These are phyloP conservation scores for Tephrocybe sp. DNA, from an alignment of 768 basidiomycete genomes.

Conservation along the genomic window DNA sequence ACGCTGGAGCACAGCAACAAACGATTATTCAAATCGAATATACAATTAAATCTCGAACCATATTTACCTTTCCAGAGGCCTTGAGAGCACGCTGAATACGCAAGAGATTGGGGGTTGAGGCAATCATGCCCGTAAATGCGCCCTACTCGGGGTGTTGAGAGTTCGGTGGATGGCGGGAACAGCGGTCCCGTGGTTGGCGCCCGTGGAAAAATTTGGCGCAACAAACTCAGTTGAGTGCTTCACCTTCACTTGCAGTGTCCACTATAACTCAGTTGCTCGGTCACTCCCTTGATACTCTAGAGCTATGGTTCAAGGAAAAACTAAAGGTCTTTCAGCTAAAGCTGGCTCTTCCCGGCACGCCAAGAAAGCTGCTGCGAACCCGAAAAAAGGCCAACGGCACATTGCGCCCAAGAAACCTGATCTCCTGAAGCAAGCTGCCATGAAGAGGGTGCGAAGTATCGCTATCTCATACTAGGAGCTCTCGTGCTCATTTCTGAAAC, in stretches of 20 bases:
- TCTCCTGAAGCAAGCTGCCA: constrained; percentile 70
- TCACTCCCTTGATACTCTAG: constrained; percentile 1
- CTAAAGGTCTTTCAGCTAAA: constrained; percentile 73
- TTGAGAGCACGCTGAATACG: constrained; percentile 53
- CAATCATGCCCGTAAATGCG: constrained; percentile 38
- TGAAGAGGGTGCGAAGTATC: constrained; percentile 63
- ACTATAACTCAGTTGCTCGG: neutral
- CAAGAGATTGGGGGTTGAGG: constrained; percentile 44
- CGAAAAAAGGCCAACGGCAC: constrained; percentile 78
- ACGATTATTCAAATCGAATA: too few species aligned
- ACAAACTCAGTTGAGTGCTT: neutral
- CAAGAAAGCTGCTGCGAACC: constrained; percentile 63
- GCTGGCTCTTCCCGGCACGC: constrained; percentile 52
- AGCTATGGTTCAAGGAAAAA: constrained; percentile 77
- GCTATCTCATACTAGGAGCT: neutral
- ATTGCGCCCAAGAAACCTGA: constrained; percentile 81
- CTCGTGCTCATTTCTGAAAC: neutral
- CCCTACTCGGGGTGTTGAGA: constrained; percentile 22
- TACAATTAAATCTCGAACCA: neutral
- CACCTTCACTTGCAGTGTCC: neutral
- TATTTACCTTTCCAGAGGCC: constrained; percentile 44
- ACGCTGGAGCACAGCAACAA: constrained; percentile 45
- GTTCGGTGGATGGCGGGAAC: constrained; percentile 44
- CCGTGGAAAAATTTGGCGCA: constrained; percentile 33
- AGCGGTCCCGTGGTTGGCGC: constrained; percentile 18